Conservation (phyloP, 2,329 filamentous ascomycete species). For the Colletotrichum simmondsii region DNA sequence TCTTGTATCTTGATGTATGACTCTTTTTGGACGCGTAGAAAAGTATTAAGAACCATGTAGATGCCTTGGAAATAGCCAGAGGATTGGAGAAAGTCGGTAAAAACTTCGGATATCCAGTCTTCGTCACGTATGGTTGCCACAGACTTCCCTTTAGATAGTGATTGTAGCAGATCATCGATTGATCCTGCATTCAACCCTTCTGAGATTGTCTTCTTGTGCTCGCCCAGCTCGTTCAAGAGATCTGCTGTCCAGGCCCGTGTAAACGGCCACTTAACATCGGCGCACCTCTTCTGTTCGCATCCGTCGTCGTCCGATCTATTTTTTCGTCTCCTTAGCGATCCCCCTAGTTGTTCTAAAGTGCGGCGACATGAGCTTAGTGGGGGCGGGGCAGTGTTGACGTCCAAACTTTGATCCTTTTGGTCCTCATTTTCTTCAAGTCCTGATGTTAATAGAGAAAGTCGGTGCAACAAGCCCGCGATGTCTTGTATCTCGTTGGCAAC, state of each 20-base stretch:
- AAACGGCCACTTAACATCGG: conserved; percentile 3
- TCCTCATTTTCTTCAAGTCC: background rate
- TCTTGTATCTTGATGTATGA: background rate
- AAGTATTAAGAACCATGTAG: background rate
- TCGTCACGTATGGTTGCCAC: background rate
- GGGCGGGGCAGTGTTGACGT: background rate
- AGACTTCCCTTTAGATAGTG: background rate
- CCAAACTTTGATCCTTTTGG: no score
- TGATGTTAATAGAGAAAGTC: background rate
- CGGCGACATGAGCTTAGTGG: background rate
- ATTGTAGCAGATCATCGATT: background rate
- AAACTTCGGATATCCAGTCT: no score
- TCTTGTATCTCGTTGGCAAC: conserved; percentile 9
- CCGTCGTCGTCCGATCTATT: background rate
- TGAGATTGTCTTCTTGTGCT: background rate
- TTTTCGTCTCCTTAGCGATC: background rate
- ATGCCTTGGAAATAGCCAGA: no score
- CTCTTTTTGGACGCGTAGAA: background rate
- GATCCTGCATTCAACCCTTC: background rate
- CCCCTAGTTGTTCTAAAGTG: background rate
- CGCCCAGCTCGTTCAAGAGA: background rate
- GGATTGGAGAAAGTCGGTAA: no score
- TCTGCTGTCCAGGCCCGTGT: conserved; percentile 7
- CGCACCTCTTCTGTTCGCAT: background rate
- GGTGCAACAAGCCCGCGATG: background rate